A percentile compares a stretch with the other conserved stretches of the same genome.
phyloP scores from a whole-genome alignment of 2,329 filamentous ascomycete species.

The Aspergillus udagawae region DNA sequence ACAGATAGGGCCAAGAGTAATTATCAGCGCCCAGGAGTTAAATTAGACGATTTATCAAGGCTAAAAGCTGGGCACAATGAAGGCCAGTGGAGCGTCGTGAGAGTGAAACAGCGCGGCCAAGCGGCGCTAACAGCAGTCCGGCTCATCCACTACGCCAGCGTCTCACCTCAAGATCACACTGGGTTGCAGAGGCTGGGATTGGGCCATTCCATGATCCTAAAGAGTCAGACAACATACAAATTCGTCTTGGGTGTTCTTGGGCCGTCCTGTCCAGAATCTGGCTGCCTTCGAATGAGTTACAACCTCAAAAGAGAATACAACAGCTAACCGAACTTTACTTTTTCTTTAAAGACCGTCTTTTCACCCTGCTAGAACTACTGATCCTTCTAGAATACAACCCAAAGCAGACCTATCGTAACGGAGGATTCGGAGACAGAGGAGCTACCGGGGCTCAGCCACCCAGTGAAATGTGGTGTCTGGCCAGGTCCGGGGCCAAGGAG shows the following conservation, averaged over 20 bases:
- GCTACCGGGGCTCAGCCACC: not conserved
- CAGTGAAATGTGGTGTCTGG: not conserved
- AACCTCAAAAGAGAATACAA: not conserved
- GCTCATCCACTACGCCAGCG: slow-evolving; percentile 8
- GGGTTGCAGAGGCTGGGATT: not conserved
- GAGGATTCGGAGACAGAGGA: slow-evolving; percentile 5
- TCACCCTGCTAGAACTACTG: not conserved
- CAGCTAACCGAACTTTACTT: not conserved
- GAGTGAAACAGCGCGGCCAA: not conserved
- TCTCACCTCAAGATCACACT: slow-evolving; percentile 1
- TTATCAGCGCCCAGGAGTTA: slow-evolving; percentile 2
- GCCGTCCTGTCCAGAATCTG: not conserved
- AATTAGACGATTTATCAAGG: slow-evolving; percentile 7
- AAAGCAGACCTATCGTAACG: slow-evolving; percentile 1
- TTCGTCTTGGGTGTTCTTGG: not conserved
- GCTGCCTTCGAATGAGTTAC: not conserved
- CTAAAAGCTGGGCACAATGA: slow-evolving; percentile 14
- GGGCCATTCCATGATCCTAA: not conserved
- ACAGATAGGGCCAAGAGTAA: not conserved
- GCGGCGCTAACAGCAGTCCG: not conserved
- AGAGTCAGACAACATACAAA: not conserved
- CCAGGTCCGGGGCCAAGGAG: slow-evolving; percentile 6
- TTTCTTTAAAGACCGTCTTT: not conserved
- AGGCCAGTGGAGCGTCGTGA: slow-evolving; percentile 2
- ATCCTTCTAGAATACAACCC: slow-evolving; percentile 10